Evolutionary conservation across 2,329 filamentous ascomycete genomes (phyloP), one percentile per base, ranked within the genome.

Genomic region (Trichoderma atrobrunneum): DNA sequence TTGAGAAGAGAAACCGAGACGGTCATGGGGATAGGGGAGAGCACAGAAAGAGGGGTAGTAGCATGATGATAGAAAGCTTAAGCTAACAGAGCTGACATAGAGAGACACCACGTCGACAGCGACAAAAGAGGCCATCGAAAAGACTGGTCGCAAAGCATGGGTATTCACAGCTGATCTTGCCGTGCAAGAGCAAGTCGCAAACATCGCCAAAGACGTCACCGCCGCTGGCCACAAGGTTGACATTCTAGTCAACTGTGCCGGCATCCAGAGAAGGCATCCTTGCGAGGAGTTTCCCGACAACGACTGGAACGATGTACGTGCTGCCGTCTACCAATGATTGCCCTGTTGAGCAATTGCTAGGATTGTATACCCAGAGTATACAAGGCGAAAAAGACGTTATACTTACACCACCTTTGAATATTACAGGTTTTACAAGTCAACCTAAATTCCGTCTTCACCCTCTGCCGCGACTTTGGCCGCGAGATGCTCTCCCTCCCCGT

Each of bases 211-310:
- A 28, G 82, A 83, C 24, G 81, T 94, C 71, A 84, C 93, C n/a
- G 82, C 85, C 56, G 88, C 90, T 77, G 87, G 87, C 63, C 86
- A 90, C 79, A 78, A 89, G 78, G 89, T 97, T 74, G 88, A 93
- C 78, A 93, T 97, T 78, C 88, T 97, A 8, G 84, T 97, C 76
- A 97, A 95, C 84, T 95, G 93, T 82, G 94, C 92, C 21, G 94
- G 94, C 30, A 95, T 97, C 79, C 94, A 97, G 81, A 87, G 90
- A 74, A 87, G 94, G 16, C 92, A 96, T 80, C 89, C 92, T 0
- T 90, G 91, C 57, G 89, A 94, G 76, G 81, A 87, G 72, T 97
- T 97, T 79, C 93, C 93, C 0, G 89, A 92, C 78, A 82, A 85
- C 59, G 93, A 96, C 83, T 97, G 93, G 87, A 87, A 92, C 78